These are phyloP conservation scores for Calcarisporium arbuscula DNA, from an alignment of 2,329 filamentous ascomycete species.

Conservation along the genomic window DNA sequence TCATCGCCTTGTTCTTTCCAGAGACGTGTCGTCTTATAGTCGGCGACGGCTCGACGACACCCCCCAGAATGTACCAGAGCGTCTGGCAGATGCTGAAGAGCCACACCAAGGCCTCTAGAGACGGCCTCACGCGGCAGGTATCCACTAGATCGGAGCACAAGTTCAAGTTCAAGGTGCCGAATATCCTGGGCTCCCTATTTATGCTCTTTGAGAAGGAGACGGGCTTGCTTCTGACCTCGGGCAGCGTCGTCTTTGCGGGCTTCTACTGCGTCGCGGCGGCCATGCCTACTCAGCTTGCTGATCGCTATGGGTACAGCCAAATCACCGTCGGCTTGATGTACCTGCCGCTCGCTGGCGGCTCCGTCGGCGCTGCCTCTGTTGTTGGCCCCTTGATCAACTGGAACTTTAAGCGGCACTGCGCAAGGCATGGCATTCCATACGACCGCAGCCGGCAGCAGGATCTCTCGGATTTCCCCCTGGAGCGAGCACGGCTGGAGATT, in stretches of 20 bases:
- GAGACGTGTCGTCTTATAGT: slow-evolving; percentile 45
- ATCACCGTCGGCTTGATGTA: slow-evolving; percentile 48
- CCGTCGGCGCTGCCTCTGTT: slow-evolving; percentile 37
- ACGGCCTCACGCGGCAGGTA: too few relatives aligned
- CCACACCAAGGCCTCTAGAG: too few relatives aligned
- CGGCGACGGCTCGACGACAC: slow-evolving; percentile 43
- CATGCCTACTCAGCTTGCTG: slow-evolving; percentile 35
- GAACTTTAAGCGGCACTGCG: slow-evolving; percentile 60
- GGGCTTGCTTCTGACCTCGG: slow-evolving; percentile 37
- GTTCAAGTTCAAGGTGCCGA: slow-evolving; percentile 32
- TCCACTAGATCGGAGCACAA: not conserved
- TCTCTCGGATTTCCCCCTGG: slow-evolving; percentile 43
- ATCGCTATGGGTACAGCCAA: slow-evolving; percentile 55
- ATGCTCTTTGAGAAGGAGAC: slow-evolving; percentile 37
- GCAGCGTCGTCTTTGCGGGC: slow-evolving; percentile 40
- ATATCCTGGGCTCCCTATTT: slow-evolving; percentile 32
- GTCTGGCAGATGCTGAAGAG: slow-evolving; percentile 22
- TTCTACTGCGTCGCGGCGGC: slow-evolving; percentile 42
- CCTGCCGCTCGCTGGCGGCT: slow-evolving; percentile 43
- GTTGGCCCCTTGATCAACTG: slow-evolving; percentile 55
- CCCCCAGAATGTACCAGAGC: slow-evolving; percentile 30
- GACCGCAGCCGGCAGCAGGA: slow-evolving; percentile 46
- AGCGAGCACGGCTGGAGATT: slow-evolving; percentile 42
- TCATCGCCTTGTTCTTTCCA: slow-evolving; percentile 45
- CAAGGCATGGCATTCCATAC: slow-evolving; percentile 43